Evolutionary conservation across 2,329 filamentous ascomycete species (phyloP).

Genomic region (Trichothecium roseum): DNA sequence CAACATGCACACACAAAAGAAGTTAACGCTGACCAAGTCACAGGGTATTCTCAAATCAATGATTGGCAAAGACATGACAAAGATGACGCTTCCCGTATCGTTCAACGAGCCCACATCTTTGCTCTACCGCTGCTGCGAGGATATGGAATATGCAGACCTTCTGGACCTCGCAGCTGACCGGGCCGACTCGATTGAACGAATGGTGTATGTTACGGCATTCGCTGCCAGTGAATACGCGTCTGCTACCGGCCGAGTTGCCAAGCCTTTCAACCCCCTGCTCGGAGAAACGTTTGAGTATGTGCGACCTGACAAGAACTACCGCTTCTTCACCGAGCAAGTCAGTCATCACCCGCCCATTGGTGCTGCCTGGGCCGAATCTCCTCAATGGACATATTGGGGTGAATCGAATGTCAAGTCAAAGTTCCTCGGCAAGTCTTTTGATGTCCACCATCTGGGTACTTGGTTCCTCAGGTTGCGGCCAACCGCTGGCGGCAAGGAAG

Average conservation of each 20-base stretch:
- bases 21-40: slow-evolving; percentile 3
- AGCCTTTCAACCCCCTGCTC: slow-evolving; percentile 93
- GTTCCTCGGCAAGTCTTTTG: slow-evolving; percentile 95
- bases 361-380: slow-evolving; percentile 83
- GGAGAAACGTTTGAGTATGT: slow-evolving; percentile 97
- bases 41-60: slow-evolving; percentile 96
- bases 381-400: slow-evolving; percentile 95
- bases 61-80: slow-evolving; percentile 99
- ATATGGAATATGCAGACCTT: slow-evolving; percentile 95
- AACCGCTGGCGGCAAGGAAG: slow-evolving; percentile 61
- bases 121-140: slow-evolving; percentile 87
- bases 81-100: slow-evolving; percentile 96
- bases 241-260: slow-evolving; percentile 91
- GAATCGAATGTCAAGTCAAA: slow-evolving; percentile 93
- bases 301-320: slow-evolving; percentile 90
- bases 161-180: slow-evolving; percentile 82
- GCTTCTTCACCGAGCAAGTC: slow-evolving; percentile 97
- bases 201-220: slow-evolving; percentile 92
- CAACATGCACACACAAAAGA: not conserved
- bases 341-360: slow-evolving; percentile 94
- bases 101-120: slow-evolving; percentile 98
- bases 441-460: slow-evolving; percentile 90
- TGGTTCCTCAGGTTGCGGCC: slow-evolving; percentile 90
- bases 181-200: slow-evolving; percentile 75
- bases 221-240: slow-evolving; percentile 95